These are phyloP conservation scores for Polytrichum formosum DNA, from an alignment of 225 moss, liverwort and hornwort genomes.

Conservation along the genomic window DNA sequence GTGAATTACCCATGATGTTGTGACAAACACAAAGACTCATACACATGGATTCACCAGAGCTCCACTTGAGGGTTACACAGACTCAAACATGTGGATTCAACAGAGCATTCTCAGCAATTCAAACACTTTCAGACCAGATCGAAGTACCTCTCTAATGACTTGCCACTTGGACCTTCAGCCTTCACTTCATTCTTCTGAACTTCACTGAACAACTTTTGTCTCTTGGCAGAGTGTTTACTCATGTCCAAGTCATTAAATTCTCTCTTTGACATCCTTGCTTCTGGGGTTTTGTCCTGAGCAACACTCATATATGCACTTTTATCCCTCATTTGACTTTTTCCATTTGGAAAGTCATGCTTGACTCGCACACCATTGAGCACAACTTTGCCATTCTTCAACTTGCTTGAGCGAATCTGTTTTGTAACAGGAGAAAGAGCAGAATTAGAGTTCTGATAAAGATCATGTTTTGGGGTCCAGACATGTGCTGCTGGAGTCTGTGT, in stretches of 20 bases:
- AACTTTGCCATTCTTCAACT: conserved; percentile 24
- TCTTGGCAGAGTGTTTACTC: conserved; percentile 23
- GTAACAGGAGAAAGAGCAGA: conserved; percentile 24
- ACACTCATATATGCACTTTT: conserved; percentile 7
- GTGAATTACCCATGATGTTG: no score
- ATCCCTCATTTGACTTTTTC: conserved; percentile 5
- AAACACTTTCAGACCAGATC: neutral
- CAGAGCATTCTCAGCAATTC: neutral
- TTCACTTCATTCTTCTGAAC: conserved; percentile 40
- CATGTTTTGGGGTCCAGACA: conserved; percentile 34
- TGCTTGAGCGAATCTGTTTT: conserved; percentile 52
- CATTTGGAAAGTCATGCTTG: conserved; percentile 16
- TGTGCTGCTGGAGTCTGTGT: conserved; percentile 30
- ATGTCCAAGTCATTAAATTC: conserved; percentile 24
- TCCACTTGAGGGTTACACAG: neutral
- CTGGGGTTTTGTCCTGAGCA: conserved; percentile 5
- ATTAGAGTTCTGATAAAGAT: conserved; percentile 21
- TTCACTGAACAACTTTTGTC: conserved; percentile 29
- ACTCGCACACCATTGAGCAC: conserved; percentile 10
- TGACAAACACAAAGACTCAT: no score
- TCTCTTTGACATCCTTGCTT: conserved; percentile 46
- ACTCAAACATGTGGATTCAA: neutral
- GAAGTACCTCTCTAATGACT: conserved; percentile 38
- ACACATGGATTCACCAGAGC: neutral
- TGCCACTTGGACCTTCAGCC: conserved; percentile 18